Evolutionary conservation across 2,329 filamentous ascomycete genomes (phyloP).

Genomic region (Penicillium sp.): DNA sequence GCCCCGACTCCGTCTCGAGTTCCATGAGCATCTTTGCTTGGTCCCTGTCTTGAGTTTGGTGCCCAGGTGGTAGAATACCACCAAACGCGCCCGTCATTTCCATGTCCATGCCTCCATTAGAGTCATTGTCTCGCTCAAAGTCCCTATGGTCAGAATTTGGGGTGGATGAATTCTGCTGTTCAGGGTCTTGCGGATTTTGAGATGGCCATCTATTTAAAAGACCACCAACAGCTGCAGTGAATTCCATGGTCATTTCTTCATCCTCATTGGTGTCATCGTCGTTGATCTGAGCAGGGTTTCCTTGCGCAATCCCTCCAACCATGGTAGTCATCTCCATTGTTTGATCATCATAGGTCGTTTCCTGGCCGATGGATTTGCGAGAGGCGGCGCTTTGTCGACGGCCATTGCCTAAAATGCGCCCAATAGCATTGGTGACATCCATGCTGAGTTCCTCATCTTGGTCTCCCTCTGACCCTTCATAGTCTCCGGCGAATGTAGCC

Average conservation of each 20-base stretch:
- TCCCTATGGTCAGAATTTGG: conserved; percentile 22
- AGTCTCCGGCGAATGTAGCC: conserved; percentile 1
- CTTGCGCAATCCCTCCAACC: conserved; percentile 40
- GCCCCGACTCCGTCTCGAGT: conserved; percentile 54
- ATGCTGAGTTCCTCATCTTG: conserved; percentile 77
- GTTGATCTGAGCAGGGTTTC: conserved; percentile 26
- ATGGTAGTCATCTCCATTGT: conserved; percentile 50
- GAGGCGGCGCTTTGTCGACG: conserved; percentile 37
- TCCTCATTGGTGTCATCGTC: conserved; percentile 38
- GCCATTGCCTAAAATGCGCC: conserved; percentile 66
- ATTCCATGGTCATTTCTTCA: conserved; percentile 51
- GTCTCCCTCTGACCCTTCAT: conserved; percentile 41
- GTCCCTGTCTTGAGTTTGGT: conserved; percentile 42
- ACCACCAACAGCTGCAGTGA: conserved; percentile 47
- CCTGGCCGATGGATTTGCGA: conserved; percentile 43
- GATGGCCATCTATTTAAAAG: conserved; percentile 33
- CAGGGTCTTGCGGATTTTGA: conserved; percentile 6
- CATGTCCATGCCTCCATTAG: conserved; percentile 49
- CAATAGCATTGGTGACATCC: conserved; percentile 85
- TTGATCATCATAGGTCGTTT: conserved; percentile 49
- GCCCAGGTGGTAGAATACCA: conserved; percentile 51
- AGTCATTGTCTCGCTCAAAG: conserved; percentile 29
- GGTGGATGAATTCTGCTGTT: conserved; percentile 8
- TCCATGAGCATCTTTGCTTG: conserved; percentile 61
- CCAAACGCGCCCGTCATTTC: conserved; percentile 58